Evolutionary conservation across 1,284 basidiomycete species (phyloP).

Genomic region (Boletellus deceptivus): DNA sequence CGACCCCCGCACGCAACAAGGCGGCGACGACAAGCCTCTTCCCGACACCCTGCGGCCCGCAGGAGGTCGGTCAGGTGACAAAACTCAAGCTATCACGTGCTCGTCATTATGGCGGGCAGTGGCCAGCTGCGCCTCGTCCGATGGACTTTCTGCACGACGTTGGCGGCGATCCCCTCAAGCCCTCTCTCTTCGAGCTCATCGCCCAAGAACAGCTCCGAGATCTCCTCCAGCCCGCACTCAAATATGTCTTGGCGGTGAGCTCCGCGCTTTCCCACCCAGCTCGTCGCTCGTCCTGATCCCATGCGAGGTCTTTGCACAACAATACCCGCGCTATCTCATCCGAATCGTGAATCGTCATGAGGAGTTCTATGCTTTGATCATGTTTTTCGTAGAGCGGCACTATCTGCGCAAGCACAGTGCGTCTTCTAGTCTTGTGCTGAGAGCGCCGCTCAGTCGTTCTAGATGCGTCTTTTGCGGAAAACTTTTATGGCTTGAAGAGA

Average conservation of each 20-base stretch:
- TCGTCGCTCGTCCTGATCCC: slow-evolving; percentile 3
- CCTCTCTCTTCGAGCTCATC: slow-evolving; percentile 93
- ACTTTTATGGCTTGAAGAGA: slow-evolving; percentile 89
- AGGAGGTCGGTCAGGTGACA: slow-evolving; percentile 25
- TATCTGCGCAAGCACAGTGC: slow-evolving; percentile 83
- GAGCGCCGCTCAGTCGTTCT: slow-evolving; percentile 1
- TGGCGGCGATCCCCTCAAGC: slow-evolving; percentile 72
- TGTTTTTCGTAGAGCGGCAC: slow-evolving; percentile 88
- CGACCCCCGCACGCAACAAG: too few relatives aligned
- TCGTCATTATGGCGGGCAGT: neutral
- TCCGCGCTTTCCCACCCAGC: neutral
- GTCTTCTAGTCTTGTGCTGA: slow-evolving; percentile 18
- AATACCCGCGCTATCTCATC: slow-evolving; percentile 90
- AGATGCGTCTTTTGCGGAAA: slow-evolving; percentile 91
- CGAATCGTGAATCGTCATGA: slow-evolving; percentile 94
- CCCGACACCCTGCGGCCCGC: too few relatives aligned
- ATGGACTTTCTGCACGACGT: slow-evolving; percentile 85
- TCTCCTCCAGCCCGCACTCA: slow-evolving; percentile 90
- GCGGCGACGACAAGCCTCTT: too few relatives aligned
- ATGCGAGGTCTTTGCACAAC: slow-evolving; percentile 87
- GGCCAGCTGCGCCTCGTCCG: neutral
- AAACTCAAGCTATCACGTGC: slow-evolving; percentile 30
- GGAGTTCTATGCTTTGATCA: slow-evolving; percentile 88
- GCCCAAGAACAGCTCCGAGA: slow-evolving; percentile 95
- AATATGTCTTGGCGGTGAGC: slow-evolving; percentile 89